Evolutionary conservation across 495 filamentous ascomycete genomes (phyloP).

Genomic region (Neurospora sublineolata): DNA sequence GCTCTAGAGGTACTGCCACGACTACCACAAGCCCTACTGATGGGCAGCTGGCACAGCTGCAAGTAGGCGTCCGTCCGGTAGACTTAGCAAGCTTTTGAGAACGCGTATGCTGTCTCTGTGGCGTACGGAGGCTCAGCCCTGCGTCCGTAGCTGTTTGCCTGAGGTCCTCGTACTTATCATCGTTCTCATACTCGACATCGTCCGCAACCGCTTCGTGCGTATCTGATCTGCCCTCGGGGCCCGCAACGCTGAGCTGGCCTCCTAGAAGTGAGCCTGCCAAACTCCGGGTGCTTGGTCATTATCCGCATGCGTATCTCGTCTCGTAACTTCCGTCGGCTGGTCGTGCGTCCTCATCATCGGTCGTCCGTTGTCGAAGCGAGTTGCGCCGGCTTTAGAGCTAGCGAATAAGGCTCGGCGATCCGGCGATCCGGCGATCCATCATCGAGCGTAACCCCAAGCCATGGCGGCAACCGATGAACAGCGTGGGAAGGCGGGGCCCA

Average conservation of each 20-base stretch:
- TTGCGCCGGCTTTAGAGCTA: not conserved
- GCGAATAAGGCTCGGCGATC: not conserved
- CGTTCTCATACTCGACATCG: not conserved
- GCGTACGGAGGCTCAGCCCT: not conserved
- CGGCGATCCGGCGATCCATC: not conserved
- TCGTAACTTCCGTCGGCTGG: not conserved
- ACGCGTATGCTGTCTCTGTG: not conserved
- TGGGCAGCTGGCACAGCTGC: not conserved
- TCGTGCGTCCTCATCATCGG: not conserved
- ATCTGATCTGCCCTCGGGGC: not conserved
- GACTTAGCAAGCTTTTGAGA: not conserved
- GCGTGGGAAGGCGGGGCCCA: not conserved
- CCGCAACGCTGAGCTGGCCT: not conserved
- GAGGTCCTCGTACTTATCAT: not conserved
- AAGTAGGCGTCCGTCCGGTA: not conserved
- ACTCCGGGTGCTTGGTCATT: not conserved
- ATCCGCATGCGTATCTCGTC: not conserved
- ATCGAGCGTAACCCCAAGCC: not conserved
- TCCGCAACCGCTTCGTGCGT: not conserved
- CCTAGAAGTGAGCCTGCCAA: not conserved
- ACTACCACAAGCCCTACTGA: not conserved
- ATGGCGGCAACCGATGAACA: not conserved
- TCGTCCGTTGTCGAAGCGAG: not conserved
- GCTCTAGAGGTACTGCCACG: not conserved
- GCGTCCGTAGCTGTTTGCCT: not conserved